A percentile compares a stretch with the other conserved stretches of the same genome.
These are phyloP conservation scores for Pleurotus tuoliensis DNA, from an alignment of 768 basidiomycete species.

Conservation along the genomic window DNA sequence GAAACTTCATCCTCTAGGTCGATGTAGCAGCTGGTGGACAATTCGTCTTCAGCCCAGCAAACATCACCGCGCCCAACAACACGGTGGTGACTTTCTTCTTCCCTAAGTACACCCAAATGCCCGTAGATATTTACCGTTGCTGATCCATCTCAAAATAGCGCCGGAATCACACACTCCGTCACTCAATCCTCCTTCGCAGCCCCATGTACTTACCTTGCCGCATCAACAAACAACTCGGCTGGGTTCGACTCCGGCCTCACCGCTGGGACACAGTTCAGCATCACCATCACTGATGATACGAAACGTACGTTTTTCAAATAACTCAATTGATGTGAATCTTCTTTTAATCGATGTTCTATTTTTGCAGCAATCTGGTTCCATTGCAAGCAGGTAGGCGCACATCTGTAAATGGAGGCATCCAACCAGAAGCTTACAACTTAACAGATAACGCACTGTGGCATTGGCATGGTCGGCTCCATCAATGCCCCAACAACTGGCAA, in stretches of 20 bases:
- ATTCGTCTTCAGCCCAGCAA: slow-evolving; percentile 40
- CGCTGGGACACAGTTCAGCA: slow-evolving; percentile 33
- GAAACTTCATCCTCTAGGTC: slow-evolving; percentile 24
- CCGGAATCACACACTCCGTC: slow-evolving; percentile 43
- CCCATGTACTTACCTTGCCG: slow-evolving; percentile 49
- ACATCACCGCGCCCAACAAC: slow-evolving; percentile 45
- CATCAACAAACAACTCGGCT: slow-evolving; percentile 27
- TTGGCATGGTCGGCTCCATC: slow-evolving; percentile 48
- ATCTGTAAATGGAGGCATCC: not conserved
- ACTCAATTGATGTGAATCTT: not conserved
- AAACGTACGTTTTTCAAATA: slow-evolving; percentile 31
- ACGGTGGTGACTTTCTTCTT: slow-evolving; percentile 53
- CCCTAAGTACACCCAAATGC: slow-evolving; percentile 31
- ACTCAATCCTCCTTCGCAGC: slow-evolving; percentile 51
- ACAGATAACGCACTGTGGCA: slow-evolving; percentile 39
- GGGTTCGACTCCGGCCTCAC: slow-evolving; percentile 57
- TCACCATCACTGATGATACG: slow-evolving; percentile 43
- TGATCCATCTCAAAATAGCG: slow-evolving; percentile 13
- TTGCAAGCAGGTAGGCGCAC: slow-evolving; percentile 36
- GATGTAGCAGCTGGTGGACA: slow-evolving; percentile 35
- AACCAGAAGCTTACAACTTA: not conserved
- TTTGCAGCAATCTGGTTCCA: slow-evolving; percentile 53
- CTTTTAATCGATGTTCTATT: not conserved
- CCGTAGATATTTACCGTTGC: no score
- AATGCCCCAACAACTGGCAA: slow-evolving; percentile 45